Percentiles rank a stretch among this genome's conserved stretches.
phyloP scores from a whole-genome alignment of 345 rosid genomes.

The Odontarrhena argentea region DNA sequence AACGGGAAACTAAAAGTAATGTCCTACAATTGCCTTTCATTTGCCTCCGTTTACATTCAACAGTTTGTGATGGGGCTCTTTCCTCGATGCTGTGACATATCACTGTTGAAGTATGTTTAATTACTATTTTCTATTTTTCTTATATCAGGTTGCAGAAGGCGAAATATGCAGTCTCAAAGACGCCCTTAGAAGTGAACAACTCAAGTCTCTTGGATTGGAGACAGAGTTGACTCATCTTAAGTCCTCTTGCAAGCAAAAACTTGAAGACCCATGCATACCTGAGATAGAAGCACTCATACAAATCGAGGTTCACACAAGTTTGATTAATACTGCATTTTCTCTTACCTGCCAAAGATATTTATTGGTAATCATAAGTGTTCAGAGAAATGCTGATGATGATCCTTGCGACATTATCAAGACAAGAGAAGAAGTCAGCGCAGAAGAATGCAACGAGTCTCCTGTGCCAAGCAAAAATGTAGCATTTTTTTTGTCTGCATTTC shows the following conservation, averaged over 20 bases:
- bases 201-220: constrained; percentile 53
- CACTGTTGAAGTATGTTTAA: not conserved
- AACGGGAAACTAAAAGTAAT: constrained; percentile 71
- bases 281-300: constrained; percentile 36
- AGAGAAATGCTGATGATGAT: constrained; percentile 30
- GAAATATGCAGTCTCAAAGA: constrained; percentile 58
- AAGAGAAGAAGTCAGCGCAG: not conserved
- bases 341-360: constrained; percentile 3
- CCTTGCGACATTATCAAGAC: constrained; percentile 18
- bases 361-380: constrained; percentile 18
- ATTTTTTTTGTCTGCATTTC: not conserved
- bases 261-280: constrained; percentile 28
- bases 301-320: constrained; percentile 31
- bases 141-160: constrained; percentile 64
- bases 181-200: constrained; percentile 54
- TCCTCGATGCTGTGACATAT: constrained; percentile 5
- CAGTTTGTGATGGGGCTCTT: constrained; percentile 10
- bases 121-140: not conserved
- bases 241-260: constrained; percentile 46
- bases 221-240: constrained; percentile 54
- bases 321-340: constrained; percentile 1
- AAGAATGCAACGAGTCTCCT: constrained; percentile 26
- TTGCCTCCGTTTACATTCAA: constrained; percentile 13
- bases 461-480: constrained; percentile 15
- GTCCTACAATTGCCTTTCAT: not conserved